Evolutionary conservation across 192 early-diverging fungal species (phyloP), one percentile per base, ranked within the genome.

Genomic region (Lobosporangium transversale): DNA sequence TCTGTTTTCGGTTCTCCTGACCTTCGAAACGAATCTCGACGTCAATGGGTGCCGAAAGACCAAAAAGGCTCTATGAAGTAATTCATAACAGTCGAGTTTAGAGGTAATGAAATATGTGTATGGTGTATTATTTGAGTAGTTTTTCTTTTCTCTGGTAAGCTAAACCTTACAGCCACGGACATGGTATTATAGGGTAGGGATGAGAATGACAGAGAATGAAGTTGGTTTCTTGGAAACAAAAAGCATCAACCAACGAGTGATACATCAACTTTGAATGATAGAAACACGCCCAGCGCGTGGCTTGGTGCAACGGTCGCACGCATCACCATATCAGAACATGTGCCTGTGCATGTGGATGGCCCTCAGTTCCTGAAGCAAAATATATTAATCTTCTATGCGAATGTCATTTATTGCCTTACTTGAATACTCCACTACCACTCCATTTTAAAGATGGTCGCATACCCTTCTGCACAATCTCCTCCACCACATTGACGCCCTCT

Each of bases 1-100:
- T 89, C 79, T 89, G 83, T 70, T 97, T 95, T 58, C 96, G 87
- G 58, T 93, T 74, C 57, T 97, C 92, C 80, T 98, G 96, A 57
- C 88, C 92, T 45, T 87, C 80, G 59, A 96, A 89, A 21, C 82
- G 79, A 54, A 99, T 83, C 60, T 93, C 93, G 63, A 97, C 90
- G 70, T 99, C 97, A 32, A 95, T 95, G 7, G 89, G 88, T 2
- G 90, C 86, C 33, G 92, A 90, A 67, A 94, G 86, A 23, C 92
- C 93, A 84, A 95, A 94, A n/a, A 95, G 64, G 66, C 81, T 84
- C 88, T 76, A 36, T 15, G 9, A 17, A 12, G 9, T 9, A 50
- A 26, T n/a, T n/a, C n/a, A n/a, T n/a, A n/a, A n/a, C n/a, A n/a
- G n/a, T n/a, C n/a, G n/a, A n/a, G n/a, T n/a, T n/a, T 24, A 3